A percentile compares a stretch with the other conserved stretches of the same genome.
Conservation (phyloP, 768 basidiomycete genomes). For the Hericium coralloides region DNA sequence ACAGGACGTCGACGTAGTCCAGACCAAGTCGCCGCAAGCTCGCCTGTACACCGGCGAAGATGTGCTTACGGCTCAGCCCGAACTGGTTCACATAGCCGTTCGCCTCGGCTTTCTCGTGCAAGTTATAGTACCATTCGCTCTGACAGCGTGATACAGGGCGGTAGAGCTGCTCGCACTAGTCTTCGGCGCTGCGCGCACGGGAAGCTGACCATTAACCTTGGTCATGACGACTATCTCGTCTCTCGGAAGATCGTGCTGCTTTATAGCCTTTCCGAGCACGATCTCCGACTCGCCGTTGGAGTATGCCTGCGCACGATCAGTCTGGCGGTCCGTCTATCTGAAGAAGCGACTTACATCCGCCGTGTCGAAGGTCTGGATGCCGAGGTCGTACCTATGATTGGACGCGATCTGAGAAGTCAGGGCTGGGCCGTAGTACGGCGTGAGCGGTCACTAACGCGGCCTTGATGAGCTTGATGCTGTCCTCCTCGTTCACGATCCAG, state of each 20-base stretch:
- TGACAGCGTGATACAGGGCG: not conserved
- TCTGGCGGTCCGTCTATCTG: not conserved
- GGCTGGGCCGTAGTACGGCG: not conserved
- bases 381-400: constrained; percentile 10
- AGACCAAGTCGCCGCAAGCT: constrained; percentile 32
- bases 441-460: constrained; percentile 13
- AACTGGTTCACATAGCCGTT: constrained; percentile 21
- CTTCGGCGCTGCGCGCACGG: not conserved
- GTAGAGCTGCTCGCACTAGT: not conserved
- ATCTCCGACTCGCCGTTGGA: constrained; percentile 23
- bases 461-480: constrained; percentile 30
- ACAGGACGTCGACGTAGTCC: constrained; percentile 38
- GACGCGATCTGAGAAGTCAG: not conserved
- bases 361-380: constrained; percentile 23
- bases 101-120: constrained; percentile 25
- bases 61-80: constrained; percentile 30
- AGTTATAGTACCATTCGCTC: constrained; percentile 20
- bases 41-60: constrained; percentile 36
- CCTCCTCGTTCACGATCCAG: constrained; percentile 31
- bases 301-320: constrained; percentile 13
- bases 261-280: constrained; percentile 30
- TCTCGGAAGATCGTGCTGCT: constrained; percentile 25
- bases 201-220: not conserved
- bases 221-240: constrained; percentile 19
- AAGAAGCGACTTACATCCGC: constrained; percentile 10